A percentile compares a stretch with the other conserved stretches of the same genome.
Conservation (phyloP, 1,139 yeast species). For the Lodderomyces parapsilosis region DNA sequence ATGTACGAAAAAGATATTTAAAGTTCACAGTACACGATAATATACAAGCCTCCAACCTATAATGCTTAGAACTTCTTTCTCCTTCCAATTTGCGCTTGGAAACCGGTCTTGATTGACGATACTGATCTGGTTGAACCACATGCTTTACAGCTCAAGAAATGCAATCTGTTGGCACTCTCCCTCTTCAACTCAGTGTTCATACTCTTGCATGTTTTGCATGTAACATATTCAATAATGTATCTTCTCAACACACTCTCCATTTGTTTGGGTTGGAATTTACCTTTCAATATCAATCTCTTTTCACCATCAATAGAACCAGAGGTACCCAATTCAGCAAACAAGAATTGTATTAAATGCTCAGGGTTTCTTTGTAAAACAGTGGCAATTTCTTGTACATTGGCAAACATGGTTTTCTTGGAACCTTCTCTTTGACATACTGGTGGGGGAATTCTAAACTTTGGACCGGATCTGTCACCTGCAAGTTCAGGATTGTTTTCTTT, state of each 20-base stretch:
- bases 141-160: conserved; percentile 95
- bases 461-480: conserved; percentile 93
- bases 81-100: conserved; percentile 92
- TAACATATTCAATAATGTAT: conserved; percentile 94
- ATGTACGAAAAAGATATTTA: no score
- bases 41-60: not conserved
- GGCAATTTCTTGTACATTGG: conserved; percentile 93
- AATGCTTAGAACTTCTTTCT: conserved; percentile 60
- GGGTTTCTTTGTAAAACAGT: conserved; percentile 94
- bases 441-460: conserved; percentile 95
- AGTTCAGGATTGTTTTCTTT: conserved; percentile 95
- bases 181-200: conserved; percentile 95
- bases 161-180: conserved; percentile 93
- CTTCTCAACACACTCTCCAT: conserved; percentile 95
- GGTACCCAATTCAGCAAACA: conserved; percentile 98
- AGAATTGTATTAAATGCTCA: conserved; percentile 93
- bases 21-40: not conserved
- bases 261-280: conserved; percentile 97
- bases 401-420: conserved; percentile 90
- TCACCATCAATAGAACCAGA: conserved; percentile 99
- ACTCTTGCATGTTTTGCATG: conserved; percentile 98
- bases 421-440: conserved; percentile 98
- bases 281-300: conserved; percentile 93
- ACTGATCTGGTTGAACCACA: conserved; percentile 98
- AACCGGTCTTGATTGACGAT: conserved; percentile 97